Conservation (phyloP, 2,329 filamentous ascomycete genomes). For the Alternaria incomplexa region DNA sequence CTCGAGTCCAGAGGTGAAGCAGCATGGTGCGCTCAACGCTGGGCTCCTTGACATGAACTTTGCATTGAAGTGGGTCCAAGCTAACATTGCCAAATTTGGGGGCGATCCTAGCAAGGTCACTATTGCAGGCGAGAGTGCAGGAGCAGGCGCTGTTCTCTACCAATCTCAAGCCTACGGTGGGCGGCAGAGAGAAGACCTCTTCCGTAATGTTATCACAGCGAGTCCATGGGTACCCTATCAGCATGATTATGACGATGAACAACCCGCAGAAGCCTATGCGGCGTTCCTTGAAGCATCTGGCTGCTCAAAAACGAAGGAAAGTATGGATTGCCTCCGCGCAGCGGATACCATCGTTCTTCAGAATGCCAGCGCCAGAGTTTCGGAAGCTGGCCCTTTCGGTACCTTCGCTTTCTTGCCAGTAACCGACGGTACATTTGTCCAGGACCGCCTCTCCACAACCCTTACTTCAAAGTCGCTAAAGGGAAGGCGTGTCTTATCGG, state of each 20-base stretch:
- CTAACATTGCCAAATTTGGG: slow-evolving; percentile 59
- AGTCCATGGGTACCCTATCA: slow-evolving; percentile 43
- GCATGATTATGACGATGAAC: slow-evolving; percentile 40
- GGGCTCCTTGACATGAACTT: slow-evolving; percentile 69
- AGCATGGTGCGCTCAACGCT: slow-evolving; percentile 65
- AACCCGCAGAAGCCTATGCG: slow-evolving; percentile 38
- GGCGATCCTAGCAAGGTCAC: slow-evolving; percentile 66
- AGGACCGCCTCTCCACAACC: slow-evolving; percentile 41
- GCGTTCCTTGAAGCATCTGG: slow-evolving; percentile 37
- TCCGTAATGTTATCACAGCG: slow-evolving; percentile 43
- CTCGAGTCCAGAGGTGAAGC: slow-evolving; percentile 61
- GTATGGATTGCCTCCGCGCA: slow-evolving; percentile 35
- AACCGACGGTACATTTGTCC: slow-evolving; percentile 50
- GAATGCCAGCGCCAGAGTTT: slow-evolving; percentile 39
- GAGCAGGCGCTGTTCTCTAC: slow-evolving; percentile 61
- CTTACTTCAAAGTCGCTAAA: slow-evolving; percentile 31
- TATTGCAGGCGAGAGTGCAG: slow-evolving; percentile 67
- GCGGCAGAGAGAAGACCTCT: slow-evolving; percentile 35
- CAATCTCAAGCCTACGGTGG: slow-evolving; percentile 52
- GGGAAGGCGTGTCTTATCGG: slow-evolving; percentile 37
- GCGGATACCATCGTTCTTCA: slow-evolving; percentile 33
- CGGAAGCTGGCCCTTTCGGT: slow-evolving; percentile 45
- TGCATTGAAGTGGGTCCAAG: slow-evolving; percentile 66
- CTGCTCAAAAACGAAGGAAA: slow-evolving; percentile 29
- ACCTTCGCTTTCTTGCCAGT: slow-evolving; percentile 52